Conservation (phyloP, 2,329 filamentous ascomycete genomes). For the Sporothrix curviconia region DNA sequence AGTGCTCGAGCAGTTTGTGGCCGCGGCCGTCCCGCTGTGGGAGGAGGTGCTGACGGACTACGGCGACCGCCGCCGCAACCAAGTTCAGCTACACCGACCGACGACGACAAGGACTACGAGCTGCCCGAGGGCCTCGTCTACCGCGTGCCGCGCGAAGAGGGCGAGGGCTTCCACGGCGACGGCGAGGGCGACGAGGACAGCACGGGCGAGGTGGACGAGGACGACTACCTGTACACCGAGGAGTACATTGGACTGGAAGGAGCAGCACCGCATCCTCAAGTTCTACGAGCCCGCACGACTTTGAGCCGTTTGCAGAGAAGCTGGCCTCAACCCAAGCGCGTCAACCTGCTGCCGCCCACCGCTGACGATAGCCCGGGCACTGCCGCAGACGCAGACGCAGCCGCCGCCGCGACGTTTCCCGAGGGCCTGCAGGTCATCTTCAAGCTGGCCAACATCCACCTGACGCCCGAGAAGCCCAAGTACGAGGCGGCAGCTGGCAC, state of each 20-base stretch:
- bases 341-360: slow-evolving; percentile 6
- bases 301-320: slow-evolving; percentile 4
- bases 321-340: not conserved
- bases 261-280: slow-evolving; percentile 8
- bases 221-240: not conserved
- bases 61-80: slow-evolving; percentile 11
- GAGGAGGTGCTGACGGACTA: slow-evolving; percentile 22
- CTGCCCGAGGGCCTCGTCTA: slow-evolving; percentile 12
- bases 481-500: slow-evolving; percentile 32
- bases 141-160: not conserved
- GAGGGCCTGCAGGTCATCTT: slow-evolving; percentile 53
- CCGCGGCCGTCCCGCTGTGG: slow-evolving; percentile 36
- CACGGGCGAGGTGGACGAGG: not conserved
- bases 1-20: slow-evolving; percentile 32
- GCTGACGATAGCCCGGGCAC: too few relatives aligned
- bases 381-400: too few relatives aligned
- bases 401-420: slow-evolving; percentile 1
- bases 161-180: slow-evolving; percentile 2
- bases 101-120: slow-evolving; percentile 16
- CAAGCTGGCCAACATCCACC: slow-evolving; percentile 53
- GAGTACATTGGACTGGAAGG: slow-evolving; percentile 14
- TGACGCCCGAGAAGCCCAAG: slow-evolving; percentile 44
- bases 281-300: slow-evolving; percentile 14
- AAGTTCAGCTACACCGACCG: not conserved
- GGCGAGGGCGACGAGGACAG: slow-evolving; percentile 7